Percentiles rank a stretch among this genome's conserved stretches.
Evolutionary conservation across 176 grass and related monocot species (phyloP).

Genomic region (Elaeis guineensis): DNA sequence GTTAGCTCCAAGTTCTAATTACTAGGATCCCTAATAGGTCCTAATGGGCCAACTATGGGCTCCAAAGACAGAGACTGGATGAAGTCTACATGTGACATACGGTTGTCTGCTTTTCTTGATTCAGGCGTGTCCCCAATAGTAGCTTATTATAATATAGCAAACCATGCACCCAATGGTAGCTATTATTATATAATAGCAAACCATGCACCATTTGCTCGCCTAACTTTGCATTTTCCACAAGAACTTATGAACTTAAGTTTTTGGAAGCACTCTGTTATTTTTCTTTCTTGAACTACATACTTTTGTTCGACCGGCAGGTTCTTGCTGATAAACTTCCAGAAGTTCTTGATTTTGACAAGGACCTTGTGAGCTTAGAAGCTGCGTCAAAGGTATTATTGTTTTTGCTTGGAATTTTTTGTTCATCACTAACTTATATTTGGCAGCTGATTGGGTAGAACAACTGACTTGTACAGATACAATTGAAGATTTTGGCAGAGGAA

Average conservation of each 20-base stretch:
- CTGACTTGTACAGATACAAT: slow-evolving; percentile 57
- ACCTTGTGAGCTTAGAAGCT: slow-evolving; percentile 73
- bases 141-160: too few relatives aligned
- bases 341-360: slow-evolving; percentile 84
- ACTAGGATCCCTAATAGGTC: too few relatives aligned
- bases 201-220: too few relatives aligned
- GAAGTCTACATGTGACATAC: too few relatives aligned
- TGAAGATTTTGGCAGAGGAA: slow-evolving; percentile 81
- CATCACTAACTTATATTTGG: slow-evolving; percentile 1
- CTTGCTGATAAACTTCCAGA: slow-evolving; percentile 87
- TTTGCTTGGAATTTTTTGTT: slow-evolving; percentile 10
- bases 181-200: too few relatives aligned
- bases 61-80: not conserved
- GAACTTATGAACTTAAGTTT: too few relatives aligned
- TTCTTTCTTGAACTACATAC: slow-evolving; percentile 14
- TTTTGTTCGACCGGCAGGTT: slow-evolving; percentile 35
- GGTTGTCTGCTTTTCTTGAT: too few relatives aligned
- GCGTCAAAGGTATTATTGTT: slow-evolving; percentile 66
- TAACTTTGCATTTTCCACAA: too few relatives aligned
- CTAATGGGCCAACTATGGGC: not conserved
- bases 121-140: too few relatives aligned
- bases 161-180: too few relatives aligned
- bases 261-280: not conserved
- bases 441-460: slow-evolving; percentile 4
- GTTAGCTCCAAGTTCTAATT: too few relatives aligned